phyloP scores from a whole-genome alignment of 208 protist species.

The Novymonas esmeraldas region DNA sequence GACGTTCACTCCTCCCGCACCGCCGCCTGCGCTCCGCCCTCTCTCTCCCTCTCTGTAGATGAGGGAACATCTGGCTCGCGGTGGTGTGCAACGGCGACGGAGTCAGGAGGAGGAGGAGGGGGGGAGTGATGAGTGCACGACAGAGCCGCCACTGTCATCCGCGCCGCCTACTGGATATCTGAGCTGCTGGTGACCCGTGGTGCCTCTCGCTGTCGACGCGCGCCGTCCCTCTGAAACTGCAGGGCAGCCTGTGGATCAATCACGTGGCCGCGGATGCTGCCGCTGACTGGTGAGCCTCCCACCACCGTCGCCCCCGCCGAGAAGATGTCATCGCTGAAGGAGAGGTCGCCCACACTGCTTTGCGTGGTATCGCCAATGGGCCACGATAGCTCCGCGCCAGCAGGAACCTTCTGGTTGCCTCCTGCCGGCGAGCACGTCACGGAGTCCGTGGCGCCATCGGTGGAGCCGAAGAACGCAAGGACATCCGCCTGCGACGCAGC shows the following conservation, averaged over 20 bases:
- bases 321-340: constrained; percentile 23
- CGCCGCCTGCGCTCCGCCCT: no score
- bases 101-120: no score
- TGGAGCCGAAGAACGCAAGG: constrained; percentile 26
- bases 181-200: background rate
- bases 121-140: no score
- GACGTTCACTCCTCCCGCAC: no score
- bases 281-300: background rate
- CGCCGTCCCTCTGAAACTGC: constrained; percentile 30
- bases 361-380: constrained; percentile 6
- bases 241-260: constrained; percentile 25
- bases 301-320: background rate
- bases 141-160: no score
- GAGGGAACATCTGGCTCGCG: no score
- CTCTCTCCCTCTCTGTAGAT: no score
- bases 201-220: constrained; percentile 16
- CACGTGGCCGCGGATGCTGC: constrained; percentile 8
- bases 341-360: constrained; percentile 33
- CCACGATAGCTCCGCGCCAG: constrained; percentile 17
- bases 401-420: background rate
- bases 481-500: constrained; percentile 23
- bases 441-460: background rate
- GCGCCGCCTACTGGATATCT: background rate
- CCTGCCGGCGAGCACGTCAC: background rate
- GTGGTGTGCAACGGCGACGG: no score